Evolutionary conservation across 495 filamentous ascomycete genomes (phyloP), one percentile per base, ranked within the genome.

Genomic region (Aspergillus nanangensis): DNA sequence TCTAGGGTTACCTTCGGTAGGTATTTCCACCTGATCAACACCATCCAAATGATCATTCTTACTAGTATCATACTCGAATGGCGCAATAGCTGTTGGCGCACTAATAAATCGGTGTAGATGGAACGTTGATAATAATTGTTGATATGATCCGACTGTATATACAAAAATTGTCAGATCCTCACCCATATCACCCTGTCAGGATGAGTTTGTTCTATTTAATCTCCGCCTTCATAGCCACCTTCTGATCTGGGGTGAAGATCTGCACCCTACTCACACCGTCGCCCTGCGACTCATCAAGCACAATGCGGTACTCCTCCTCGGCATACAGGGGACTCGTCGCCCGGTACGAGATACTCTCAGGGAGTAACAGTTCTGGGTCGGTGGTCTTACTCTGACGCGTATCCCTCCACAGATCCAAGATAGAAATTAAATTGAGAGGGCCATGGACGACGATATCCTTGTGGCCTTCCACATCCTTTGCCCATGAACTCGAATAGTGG

Each of bases 331-430:
- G 82, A 44, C 69, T 71, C 20, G 78, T 77, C 10, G 79, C 80
- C 4, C 79, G 63, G 57, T 86, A 86, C 0, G 45, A 54, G 18
- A 86, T 77, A n/a, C 62, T 71, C 53, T 63, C 55, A 3, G 78
- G 78, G 0, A 75, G 44, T 3, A 61, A 42, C 36, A 58, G 38
- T 0, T 44, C 58, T 18, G 40, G 33, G 27, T 50, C 51, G 8
- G 27, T 25, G 5, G 23, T 44, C 7, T 23, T 41, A 8, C 13
- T 31, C 4, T 47, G 21, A 10, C 49, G 54, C 8, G 55, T 51
- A 57, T 84, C 81, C 34, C 80, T 63, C 82, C 82, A 86, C 24
- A 83, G 64, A 52, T 86, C 76, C 8, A 84, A 56, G 52, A 86
- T 82, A 20, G 72, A 73, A 39, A 84, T 77, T 9, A 85, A 58